Base-by-base conservation (phyloP, 1,284 basidiomycete genomes). In the Bjerkandera adusta region DNA sequence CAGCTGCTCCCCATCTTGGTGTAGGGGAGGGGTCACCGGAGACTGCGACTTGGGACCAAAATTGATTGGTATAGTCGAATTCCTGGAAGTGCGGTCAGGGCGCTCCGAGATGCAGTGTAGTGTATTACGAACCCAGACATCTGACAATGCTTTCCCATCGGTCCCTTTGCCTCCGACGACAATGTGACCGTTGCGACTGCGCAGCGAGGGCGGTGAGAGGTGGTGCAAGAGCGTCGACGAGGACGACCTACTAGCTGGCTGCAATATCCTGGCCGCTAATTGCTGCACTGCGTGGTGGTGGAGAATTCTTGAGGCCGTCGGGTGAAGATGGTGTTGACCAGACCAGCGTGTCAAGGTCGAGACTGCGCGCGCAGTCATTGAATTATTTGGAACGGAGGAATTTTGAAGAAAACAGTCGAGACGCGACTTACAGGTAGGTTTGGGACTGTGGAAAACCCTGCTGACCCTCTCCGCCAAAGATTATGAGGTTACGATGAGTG, bases 391-490 rank as follows among this genome's bases (percentile, higher is more conserved):
- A 25, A 22, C 7, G n/a, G n/a, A n/a, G n/a, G n/a, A n/a, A n/a
- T n/a, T n/a, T n/a, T n/a, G n/a, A n/a, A n/a, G n/a, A n/a, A n/a
- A n/a, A n/a, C n/a, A n/a, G n/a, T n/a, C n/a, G n/a, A n/a, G n/a
- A 25, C 15, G 47, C 26, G 29, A 70, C 79, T 48, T 53, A 87
- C 81, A 88, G 68, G 59, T 80, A 86, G 2, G 87, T 89, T 55
- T 77, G 69, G 2, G 75, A 75, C 55, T 82, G 79, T 29, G 76
- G 71, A 40, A 86, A 70, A 15, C 82, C 82, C 51, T 74, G 74
- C 47, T 76, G 68, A 2, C 85, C 84, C 65, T 86, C 75, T 40
- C 87, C 87, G 47, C 87, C 87, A 59, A 89, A 90, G 44, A 90
- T 72, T 53, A 90, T 67, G 43, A 90, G 64, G 11, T 72, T 75